These are phyloP conservation scores for Haberlea rhodopensis DNA, from an alignment of 257 asterid species.

Conservation along the genomic window DNA sequence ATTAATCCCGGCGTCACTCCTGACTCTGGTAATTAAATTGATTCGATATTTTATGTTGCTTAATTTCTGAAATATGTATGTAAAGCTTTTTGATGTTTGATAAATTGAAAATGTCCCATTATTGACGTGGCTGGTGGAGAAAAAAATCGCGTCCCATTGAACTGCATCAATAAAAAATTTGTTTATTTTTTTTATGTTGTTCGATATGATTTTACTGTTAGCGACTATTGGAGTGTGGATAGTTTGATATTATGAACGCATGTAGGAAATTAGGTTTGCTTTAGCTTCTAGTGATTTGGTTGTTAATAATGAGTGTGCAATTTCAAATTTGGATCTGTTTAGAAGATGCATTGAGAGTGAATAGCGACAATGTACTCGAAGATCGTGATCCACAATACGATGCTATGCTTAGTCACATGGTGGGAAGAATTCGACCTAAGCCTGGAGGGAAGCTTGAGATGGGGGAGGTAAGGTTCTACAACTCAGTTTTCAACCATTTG, in stretches of 20 bases:
- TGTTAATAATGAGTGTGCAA: not conserved
- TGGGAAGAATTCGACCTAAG: conserved; percentile 75
- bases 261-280: too few relatives aligned
- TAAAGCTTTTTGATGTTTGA: not conserved
- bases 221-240: too few relatives aligned
- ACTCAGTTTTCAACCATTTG: conserved; percentile 2
- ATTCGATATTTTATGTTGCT: not conserved
- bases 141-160: too few relatives aligned
- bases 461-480: conserved; percentile 77
- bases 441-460: conserved; percentile 93
- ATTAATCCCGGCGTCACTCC: conserved; percentile 27
- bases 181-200: too few relatives aligned
- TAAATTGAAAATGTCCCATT: not conserved
- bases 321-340: conserved; percentile 10
- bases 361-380: conserved; percentile 56
- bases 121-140: not conserved
- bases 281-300: conserved; percentile 6
- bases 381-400: conserved; percentile 71
- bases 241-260: too few relatives aligned
- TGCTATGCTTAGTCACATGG: conserved; percentile 85
- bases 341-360: conserved; percentile 43
- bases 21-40: conserved; percentile 41
- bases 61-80: not conserved
- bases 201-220: too few relatives aligned
- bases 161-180: too few relatives aligned